Evolutionary conservation across 371 early-diverging fungal species (phyloP), one percentile per base, ranked within the genome.

Genomic region (Lichtheimia corymbifera): DNA sequence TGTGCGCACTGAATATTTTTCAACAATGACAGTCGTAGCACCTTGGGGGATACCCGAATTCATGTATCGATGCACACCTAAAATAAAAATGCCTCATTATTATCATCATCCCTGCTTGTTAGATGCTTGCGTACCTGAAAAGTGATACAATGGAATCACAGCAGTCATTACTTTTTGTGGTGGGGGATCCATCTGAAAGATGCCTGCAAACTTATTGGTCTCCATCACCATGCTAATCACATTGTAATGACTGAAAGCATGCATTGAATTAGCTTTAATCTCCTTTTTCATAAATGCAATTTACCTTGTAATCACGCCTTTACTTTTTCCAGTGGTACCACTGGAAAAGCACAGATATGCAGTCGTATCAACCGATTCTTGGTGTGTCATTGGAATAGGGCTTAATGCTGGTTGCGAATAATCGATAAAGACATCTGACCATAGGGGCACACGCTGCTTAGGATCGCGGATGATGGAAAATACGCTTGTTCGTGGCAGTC

Each of bases 271-370:
- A 30, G 7, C 9, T 17, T 11, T 47, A 0, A 25, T 42, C 5
- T 2, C 5, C 14, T 15, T 20, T 14, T 41, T 40, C 18, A 58
- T 53, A 22, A 41, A 55, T n/a, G 42, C 5, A 55, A 6, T 27
- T 35, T n/a, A 67, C 67, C 63, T 67, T 3, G 59, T 59, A 55
- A 67, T 62, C 3, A 67, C 67, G 50, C 67, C 62, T 52, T 67
- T 67, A 28, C 63, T 62, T 35, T 28, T 59, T n/a, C 67, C 67
- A n/a, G 67, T 67, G 5, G 71, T 71, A 11, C 71, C 71, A 20
- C 54, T 53, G 14, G 67, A 66, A 45, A 71, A 67, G 42, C 62
- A 67, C 18, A 62, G 22, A 30, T 58, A 61, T 3, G 63, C 61
- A 7, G 59, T 45, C 0, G 66, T 60, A 53, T 55, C 43, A 14